Percentiles rank a stretch among this genome's conserved stretches.
Conservation (phyloP, 306 rosid species). For the Neltuma alba region DNA sequence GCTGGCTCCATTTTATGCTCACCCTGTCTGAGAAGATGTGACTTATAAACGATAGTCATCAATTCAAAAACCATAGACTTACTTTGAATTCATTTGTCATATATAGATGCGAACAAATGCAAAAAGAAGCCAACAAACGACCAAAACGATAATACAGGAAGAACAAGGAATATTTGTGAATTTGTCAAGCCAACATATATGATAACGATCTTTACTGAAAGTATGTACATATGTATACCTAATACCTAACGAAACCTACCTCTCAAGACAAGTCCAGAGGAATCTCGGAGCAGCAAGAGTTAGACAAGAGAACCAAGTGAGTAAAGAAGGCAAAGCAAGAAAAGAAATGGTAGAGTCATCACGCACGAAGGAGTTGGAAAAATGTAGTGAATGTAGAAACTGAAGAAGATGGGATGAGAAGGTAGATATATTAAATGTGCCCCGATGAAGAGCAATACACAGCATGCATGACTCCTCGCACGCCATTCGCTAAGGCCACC, state of each 20-base stretch:
- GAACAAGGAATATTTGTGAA: constrained; percentile 25
- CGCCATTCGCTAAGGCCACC: constrained; percentile 94
- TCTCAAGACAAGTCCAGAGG: constrained; percentile 6
- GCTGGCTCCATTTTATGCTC: background rate
- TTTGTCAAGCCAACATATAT: constrained; percentile 9
- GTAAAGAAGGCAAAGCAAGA: background rate
- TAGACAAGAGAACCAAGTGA: background rate
- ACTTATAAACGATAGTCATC: background rate
- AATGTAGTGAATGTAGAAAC: background rate
- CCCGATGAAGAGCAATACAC: background rate
- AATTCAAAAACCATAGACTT: background rate
- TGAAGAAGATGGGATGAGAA: background rate
- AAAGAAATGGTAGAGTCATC: background rate
- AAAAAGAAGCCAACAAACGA: constrained; percentile 5
- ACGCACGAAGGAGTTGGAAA: constrained; percentile 24
- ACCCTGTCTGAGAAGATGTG: background rate
- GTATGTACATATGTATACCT: background rate
- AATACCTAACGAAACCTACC: background rate
- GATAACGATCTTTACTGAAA: constrained; percentile 32
- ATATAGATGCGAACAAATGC: constrained; percentile 13
- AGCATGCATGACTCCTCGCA: constrained; percentile 98
- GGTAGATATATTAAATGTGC: background rate
- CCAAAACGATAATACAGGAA: constrained; percentile 11
- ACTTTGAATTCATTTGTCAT: constrained; percentile 7
- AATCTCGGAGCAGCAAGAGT: background rate